phyloP scores from a whole-genome alignment of 2,329 filamentous ascomycete genomes.

The Hymenoscyphus fraxineus region DNA sequence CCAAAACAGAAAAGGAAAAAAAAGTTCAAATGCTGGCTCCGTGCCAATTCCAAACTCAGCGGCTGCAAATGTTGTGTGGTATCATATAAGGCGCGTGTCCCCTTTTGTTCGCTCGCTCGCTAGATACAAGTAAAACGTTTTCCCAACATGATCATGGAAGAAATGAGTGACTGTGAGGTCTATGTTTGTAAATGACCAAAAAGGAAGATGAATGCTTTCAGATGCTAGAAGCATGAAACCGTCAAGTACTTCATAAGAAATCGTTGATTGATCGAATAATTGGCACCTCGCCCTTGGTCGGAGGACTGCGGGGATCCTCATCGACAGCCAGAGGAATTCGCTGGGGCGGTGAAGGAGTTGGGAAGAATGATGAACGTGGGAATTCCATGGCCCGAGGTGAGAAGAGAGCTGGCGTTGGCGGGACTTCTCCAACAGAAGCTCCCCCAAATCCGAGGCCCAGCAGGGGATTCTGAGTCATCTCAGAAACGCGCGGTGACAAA shows the following conservation, averaged over 20 bases:
- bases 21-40: neutral
- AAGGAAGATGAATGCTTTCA: neutral
- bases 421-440: slow-evolving; percentile 20
- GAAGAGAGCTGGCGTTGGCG: slow-evolving; percentile 40
- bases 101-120: slow-evolving; percentile 7
- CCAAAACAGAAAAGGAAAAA: slow-evolving; percentile 3
- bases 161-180: neutral
- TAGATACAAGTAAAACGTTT: slow-evolving; percentile 8
- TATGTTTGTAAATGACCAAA: slow-evolving; percentile 7
- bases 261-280: slow-evolving; percentile 78
- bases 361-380: slow-evolving; percentile 63
- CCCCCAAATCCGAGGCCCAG: slow-evolving; percentile 24
- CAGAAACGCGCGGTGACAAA: slow-evolving; percentile 33
- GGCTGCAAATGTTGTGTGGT: slow-evolving; percentile 6
- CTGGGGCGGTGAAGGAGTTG: slow-evolving; percentile 38
- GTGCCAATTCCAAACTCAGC: slow-evolving; percentile 6
- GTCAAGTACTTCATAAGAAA: slow-evolving; percentile 51
- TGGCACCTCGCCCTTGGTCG: slow-evolving; percentile 68
- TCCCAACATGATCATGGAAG: slow-evolving; percentile 8
- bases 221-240: neutral
- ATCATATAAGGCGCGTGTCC: slow-evolving; percentile 5
- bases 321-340: slow-evolving; percentile 26
- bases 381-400: slow-evolving; percentile 71
- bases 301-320: slow-evolving; percentile 70
- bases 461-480: slow-evolving; percentile 33